phyloP scores from a whole-genome alignment of 2,329 filamentous ascomycete genomes.

The Cordyceps cateniannulata region DNA sequence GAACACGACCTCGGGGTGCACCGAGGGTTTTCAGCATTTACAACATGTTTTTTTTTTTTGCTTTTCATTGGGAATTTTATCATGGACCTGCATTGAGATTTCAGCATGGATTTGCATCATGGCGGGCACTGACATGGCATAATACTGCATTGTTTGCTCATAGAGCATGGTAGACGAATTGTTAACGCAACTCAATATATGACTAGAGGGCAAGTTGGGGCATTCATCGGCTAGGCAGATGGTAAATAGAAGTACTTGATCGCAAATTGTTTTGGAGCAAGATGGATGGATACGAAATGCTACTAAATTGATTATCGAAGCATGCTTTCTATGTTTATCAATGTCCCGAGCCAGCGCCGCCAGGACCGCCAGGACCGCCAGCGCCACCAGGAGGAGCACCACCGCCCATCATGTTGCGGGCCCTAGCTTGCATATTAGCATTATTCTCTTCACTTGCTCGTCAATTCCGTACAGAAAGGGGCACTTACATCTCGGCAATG shows the following conservation, averaged over 20 bases:
- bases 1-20: background rate
- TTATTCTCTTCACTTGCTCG: background rate
- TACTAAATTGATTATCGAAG: background rate
- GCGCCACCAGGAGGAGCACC: constrained; percentile 22
- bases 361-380: constrained; percentile 23
- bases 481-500: constrained; percentile 84
- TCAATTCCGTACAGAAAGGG: background rate
- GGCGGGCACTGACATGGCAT: background rate
- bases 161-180: background rate
- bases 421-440: constrained; percentile 24
- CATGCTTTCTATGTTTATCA: background rate
- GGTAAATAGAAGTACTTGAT: background rate
- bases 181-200: background rate
- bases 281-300: background rate
- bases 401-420: constrained; percentile 41
- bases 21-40: background rate
- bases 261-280: no score
- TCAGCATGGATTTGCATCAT: background rate
- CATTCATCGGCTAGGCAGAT: background rate
- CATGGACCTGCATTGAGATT: background rate
- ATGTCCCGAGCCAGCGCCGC: constrained; percentile 21
- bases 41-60: background rate
- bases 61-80: background rate
- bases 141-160: background rate
- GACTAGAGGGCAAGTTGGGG: background rate